Percentiles rank a stretch among this genome's conserved stretches.
Conservation (phyloP, 345 rosid species). For the Arabis alpina region DNA sequence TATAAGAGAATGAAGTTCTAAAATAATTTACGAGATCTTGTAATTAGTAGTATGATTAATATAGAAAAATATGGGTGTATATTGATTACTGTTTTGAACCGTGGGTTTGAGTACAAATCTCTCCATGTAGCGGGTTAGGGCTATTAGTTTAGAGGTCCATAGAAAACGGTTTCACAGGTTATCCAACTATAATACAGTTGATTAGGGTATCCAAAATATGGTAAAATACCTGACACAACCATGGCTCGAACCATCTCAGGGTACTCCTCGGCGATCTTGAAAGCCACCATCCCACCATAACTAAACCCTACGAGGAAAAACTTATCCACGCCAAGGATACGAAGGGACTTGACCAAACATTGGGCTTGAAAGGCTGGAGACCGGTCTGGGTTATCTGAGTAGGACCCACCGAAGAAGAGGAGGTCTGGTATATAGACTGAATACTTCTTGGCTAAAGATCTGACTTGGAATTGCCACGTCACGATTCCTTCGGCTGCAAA, state of each 20-base stretch:
- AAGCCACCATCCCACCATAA: slow-evolving; percentile 94
- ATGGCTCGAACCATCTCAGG: slow-evolving; percentile 69
- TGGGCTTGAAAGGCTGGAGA: slow-evolving; percentile 86
- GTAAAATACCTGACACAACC: slow-evolving; percentile 62
- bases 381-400: slow-evolving; percentile 61
- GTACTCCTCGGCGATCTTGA: slow-evolving; percentile 73
- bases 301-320: slow-evolving; percentile 78
- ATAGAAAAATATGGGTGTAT: background rate
- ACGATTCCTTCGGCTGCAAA: slow-evolving; percentile 88
- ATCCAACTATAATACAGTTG: too few relatives aligned
- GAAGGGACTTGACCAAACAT: slow-evolving; percentile 62
- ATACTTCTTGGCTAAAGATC: slow-evolving; percentile 73
- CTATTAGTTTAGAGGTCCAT: too few relatives aligned
- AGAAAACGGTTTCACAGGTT: too few relatives aligned
- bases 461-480: slow-evolving; percentile 94
- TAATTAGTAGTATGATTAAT: background rate
- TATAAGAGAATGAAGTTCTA: too few relatives aligned
- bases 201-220: background rate
- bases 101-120: too few relatives aligned
- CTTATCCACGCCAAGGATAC: slow-evolving; percentile 70
- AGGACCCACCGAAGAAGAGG: slow-evolving; percentile 81
- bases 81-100: too few relatives aligned
- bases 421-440: slow-evolving; percentile 88
- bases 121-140: too few relatives aligned
- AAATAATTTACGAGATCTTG: too few relatives aligned